These are phyloP conservation scores for Xylariaceae sp. DNA, from an alignment of 2,329 filamentous ascomycete species.

Conservation along the genomic window DNA sequence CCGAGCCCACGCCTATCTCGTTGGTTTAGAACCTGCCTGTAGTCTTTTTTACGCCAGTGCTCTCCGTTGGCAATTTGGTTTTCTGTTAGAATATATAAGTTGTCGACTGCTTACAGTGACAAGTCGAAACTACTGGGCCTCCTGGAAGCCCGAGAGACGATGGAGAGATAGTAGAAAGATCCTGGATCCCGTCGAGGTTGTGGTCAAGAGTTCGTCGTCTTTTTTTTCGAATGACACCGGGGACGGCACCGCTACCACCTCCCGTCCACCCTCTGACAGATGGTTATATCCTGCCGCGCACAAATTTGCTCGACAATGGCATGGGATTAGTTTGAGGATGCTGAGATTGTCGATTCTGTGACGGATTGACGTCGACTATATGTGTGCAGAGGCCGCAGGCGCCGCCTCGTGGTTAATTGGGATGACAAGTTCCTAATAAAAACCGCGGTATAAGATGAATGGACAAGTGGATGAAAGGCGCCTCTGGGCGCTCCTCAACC, in stretches of 20 bases:
- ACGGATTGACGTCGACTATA: background rate
- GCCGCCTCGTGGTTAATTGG: background rate
- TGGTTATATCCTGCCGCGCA: background rate
- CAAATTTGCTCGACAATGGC: background rate
- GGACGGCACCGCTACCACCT: conserved; percentile 3
- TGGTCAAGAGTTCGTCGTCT: background rate
- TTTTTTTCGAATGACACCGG: conserved; percentile 1
- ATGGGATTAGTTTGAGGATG: background rate
- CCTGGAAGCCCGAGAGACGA: background rate
- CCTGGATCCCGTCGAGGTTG: background rate
- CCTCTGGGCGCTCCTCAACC: conserved; percentile 2
- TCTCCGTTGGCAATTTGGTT: conserved; percentile 3
- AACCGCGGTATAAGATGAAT: conserved; percentile 3
- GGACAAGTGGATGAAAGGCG: conserved; percentile 6
- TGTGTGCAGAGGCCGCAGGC: background rate
- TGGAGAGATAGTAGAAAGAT: background rate
- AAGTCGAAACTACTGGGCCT: background rate
- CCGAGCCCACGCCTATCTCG: conserved; percentile 12
- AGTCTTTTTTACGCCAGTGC: conserved; percentile 1
- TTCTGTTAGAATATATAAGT: background rate
- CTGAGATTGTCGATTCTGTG: background rate
- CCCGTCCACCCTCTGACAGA: conserved; percentile 2
- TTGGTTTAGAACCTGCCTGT: conserved; percentile 1
- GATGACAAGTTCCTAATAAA: background rate
- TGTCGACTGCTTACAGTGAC: background rate